Conservation (phyloP, 208 protist genomes). For the Leishmania mexicana region DNA sequence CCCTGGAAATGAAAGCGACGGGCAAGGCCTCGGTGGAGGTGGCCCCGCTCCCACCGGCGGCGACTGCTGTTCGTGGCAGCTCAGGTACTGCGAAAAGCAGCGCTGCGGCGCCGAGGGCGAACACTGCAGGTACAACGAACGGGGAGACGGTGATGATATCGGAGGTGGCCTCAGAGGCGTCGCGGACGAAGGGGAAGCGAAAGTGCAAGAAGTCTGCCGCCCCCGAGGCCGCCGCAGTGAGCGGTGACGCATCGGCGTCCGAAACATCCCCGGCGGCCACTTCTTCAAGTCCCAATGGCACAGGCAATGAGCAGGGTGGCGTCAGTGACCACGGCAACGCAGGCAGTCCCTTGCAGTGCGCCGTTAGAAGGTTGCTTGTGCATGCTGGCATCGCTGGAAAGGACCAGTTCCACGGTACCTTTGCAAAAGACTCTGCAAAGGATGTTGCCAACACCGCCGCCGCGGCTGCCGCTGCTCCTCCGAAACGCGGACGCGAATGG, state of each 20-base stretch:
- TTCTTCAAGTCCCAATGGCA: not conserved
- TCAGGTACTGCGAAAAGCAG: not conserved
- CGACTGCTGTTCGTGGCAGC: not conserved
- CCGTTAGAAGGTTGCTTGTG: slow-evolving; percentile 24
- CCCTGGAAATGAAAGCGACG: slow-evolving; percentile 28
- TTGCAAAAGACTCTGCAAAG: not conserved
- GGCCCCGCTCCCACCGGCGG: not conserved
- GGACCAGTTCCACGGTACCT: not conserved
- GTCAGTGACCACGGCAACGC: not conserved
- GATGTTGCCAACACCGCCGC: not conserved
- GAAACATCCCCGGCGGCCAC: not conserved
- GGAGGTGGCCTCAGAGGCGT: not conserved
- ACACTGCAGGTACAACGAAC: not conserved
- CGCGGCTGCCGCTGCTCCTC: not conserved
- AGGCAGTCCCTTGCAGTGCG: slow-evolving; percentile 15
- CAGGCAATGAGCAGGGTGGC: not conserved
- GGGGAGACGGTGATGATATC: not conserved
- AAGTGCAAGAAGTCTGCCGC: slow-evolving; percentile 20
- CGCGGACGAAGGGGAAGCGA: slow-evolving; percentile 13
- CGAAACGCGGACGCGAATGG: slow-evolving; percentile 1
- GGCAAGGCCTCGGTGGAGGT: slow-evolving; percentile 1
- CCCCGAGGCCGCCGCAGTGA: not conserved
- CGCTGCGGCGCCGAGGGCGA: not conserved
- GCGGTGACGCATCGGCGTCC: not conserved
- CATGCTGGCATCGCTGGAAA: slow-evolving; percentile 19